These are phyloP conservation scores for Solanum chiquidenum DNA, from an alignment of 257 asterid species.

Conservation along the genomic window DNA sequence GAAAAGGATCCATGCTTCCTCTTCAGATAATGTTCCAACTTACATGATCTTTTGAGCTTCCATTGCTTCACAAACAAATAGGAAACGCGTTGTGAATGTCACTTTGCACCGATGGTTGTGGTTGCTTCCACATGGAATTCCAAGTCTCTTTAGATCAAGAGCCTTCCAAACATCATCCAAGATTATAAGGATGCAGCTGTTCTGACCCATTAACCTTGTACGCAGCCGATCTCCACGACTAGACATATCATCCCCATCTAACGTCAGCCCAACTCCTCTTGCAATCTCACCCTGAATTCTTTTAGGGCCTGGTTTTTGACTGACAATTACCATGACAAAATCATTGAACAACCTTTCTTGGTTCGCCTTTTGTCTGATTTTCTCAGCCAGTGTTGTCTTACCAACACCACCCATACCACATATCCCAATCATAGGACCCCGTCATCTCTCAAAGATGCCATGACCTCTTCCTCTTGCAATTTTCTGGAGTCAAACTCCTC, in stretches of 20 bases:
- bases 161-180: slow-evolving; percentile 2
- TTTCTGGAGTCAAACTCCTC: neutral
- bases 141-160: neutral
- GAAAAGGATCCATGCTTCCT: slow-evolving; percentile 3
- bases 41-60: neutral
- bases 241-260: neutral
- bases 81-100: neutral
- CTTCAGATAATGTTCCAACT: neutral
- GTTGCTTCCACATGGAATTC: neutral
- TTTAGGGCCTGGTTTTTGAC: neutral
- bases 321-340: neutral
- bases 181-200: neutral
- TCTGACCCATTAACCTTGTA: neutral
- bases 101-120: neutral
- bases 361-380: neutral
- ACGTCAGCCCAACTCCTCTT: neutral
- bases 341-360: neutral
- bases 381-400: neutral
- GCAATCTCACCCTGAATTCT: slow-evolving; percentile 3
- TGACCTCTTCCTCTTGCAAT: neutral
- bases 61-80: neutral
- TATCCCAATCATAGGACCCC: neutral
- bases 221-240: neutral
- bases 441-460: neutral
- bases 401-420: neutral